These are phyloP conservation scores for Plantago coronopus DNA, from an alignment of 305 asterid species.

Conservation along the genomic window DNA sequence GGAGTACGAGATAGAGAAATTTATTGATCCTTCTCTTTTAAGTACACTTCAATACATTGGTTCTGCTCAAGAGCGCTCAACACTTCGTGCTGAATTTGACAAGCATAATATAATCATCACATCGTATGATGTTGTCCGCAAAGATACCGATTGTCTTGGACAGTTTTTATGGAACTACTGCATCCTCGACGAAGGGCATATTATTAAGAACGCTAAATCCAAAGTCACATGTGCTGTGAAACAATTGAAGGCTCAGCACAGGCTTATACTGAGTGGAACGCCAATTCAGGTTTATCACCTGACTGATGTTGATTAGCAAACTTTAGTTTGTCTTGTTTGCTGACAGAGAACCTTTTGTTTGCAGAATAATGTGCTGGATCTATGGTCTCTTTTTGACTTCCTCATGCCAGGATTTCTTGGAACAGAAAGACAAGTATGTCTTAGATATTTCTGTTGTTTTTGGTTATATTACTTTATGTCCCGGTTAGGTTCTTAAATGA, in stretches of 20 bases:
- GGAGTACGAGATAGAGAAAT: slow-evolving; percentile 98
- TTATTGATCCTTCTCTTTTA: slow-evolving; percentile 83
- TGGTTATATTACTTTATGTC: slow-evolving; percentile 1
- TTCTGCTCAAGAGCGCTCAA: slow-evolving; percentile 80
- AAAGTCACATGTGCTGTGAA: slow-evolving; percentile 95
- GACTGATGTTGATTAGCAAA: slow-evolving; percentile 17
- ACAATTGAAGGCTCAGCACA: slow-evolving; percentile 91
- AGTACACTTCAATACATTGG: slow-evolving; percentile 92
- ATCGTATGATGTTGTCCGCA: slow-evolving; percentile 92
- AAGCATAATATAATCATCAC: slow-evolving; percentile 80
- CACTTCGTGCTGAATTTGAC: slow-evolving; percentile 62
- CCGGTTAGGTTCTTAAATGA: not conserved
- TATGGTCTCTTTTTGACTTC: slow-evolving; percentile 99
- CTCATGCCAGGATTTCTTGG: slow-evolving; percentile 99
- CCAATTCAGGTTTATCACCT: slow-evolving; percentile 78
- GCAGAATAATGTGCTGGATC: slow-evolving; percentile 98
- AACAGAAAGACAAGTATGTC: slow-evolving; percentile 95
- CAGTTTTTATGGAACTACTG: slow-evolving; percentile 87
- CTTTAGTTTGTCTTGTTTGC: slow-evolving; percentile 21
- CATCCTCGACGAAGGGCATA: slow-evolving; percentile 95
- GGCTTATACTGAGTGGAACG: slow-evolving; percentile 96
- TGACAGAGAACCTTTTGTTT: slow-evolving; percentile 34
- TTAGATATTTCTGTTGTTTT: slow-evolving; percentile 18
- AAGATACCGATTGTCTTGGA: slow-evolving; percentile 75
- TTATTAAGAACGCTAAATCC: slow-evolving; percentile 87